phyloP scores from a whole-genome alignment of 257 asterid species.

The Nicotiana tabacum region DNA sequence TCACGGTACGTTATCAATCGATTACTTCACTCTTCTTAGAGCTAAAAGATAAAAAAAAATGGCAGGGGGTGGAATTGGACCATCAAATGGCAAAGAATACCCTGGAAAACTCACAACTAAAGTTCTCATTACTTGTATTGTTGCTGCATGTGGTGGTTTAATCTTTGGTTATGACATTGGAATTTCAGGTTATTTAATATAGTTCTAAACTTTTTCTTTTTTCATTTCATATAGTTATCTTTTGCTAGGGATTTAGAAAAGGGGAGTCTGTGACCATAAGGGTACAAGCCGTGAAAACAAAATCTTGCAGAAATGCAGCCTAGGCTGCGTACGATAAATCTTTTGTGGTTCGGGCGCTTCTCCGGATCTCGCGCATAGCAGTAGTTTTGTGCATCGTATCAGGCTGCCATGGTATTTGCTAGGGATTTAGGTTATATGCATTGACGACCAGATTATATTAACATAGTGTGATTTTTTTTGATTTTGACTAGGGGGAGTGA shows the following conservation, averaged over 20 bases:
- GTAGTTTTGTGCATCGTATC: no score
- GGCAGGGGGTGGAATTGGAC: background rate
- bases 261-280: no score
- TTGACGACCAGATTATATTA: background rate
- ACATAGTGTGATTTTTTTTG: background rate
- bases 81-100: constrained; percentile 4
- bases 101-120: constrained; percentile 55
- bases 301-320: no score
- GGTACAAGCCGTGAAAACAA: no score
- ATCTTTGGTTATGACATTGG: constrained; percentile 88
- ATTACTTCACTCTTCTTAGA: no score
- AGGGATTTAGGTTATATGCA: background rate
- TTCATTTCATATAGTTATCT: background rate
- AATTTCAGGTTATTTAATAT: constrained; percentile 52
- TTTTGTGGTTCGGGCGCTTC: no score
- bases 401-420: no score
- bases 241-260: background rate
- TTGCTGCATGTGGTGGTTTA: constrained; percentile 89
- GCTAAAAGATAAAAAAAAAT: background rate
- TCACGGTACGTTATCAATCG: no score
- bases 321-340: no score
- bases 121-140: constrained; percentile 56
- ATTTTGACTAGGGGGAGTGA: constrained; percentile 61
- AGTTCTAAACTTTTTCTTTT: background rate
- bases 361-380: no score